A percentile compares a stretch with the other conserved stretches of the same genome.
Evolutionary conservation across 352 stramenopile genomes (phyloP).

Genomic region (Globisporangium ultimum): DNA sequence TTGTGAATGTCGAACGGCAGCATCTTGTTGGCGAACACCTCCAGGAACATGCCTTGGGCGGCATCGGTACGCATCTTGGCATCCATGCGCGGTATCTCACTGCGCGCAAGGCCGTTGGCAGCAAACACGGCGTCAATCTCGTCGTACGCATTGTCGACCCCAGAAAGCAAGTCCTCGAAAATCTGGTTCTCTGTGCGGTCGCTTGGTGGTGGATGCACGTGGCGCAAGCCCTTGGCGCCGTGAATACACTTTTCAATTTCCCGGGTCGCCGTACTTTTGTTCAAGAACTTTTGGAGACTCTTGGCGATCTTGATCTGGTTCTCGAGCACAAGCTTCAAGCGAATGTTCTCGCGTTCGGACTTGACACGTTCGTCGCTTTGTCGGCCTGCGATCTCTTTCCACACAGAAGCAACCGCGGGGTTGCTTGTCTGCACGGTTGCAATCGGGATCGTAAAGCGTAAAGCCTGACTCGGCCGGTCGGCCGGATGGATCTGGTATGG

Average conservation of each 20-base stretch:
- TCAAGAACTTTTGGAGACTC: slow-evolving; percentile 35
- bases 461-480: too few species aligned
- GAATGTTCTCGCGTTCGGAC: slow-evolving; percentile 30
- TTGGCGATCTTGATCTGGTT: slow-evolving; percentile 39
- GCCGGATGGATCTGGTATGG: too few species aligned
- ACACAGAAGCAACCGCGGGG: not conserved
- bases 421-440: not conserved
- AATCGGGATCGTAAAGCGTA: too few species aligned
- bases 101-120: slow-evolving; percentile 15
- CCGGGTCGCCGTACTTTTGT: slow-evolving; percentile 8
- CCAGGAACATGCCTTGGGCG: not conserved
- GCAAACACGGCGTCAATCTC: slow-evolving; percentile 33
- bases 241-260: not conserved
- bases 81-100: slow-evolving; percentile 17
- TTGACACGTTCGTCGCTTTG: not conserved
- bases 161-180: slow-evolving; percentile 28
- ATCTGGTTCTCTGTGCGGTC: slow-evolving; percentile 6
- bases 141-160: slow-evolving; percentile 23
- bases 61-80: slow-evolving; percentile 18
- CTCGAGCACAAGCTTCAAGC: slow-evolving; percentile 30
- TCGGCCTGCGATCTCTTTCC: not conserved
- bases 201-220: not conserved
- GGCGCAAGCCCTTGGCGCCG: not conserved
- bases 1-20: slow-evolving; percentile 5
- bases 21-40: slow-evolving; percentile 5